Evolutionary conservation across 306 rosid genomes (phyloP), one percentile per base, ranked within the genome.

Genomic region (Herpetospermum pedunculosum): DNA sequence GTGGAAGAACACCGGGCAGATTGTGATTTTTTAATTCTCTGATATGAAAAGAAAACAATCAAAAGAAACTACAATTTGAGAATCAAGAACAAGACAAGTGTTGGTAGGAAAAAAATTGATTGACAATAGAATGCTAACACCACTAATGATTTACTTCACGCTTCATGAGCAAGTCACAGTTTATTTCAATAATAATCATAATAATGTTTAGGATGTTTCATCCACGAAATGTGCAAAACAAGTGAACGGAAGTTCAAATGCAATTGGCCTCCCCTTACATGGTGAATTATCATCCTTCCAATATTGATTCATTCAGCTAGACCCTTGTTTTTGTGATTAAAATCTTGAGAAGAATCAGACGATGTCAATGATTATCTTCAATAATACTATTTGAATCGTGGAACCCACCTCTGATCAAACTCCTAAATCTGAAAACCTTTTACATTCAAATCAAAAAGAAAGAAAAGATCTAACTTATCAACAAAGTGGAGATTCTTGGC

Each of bases 1-100:
- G 84, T 59, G 98, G 97, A 81, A 93, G 98, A 75, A 73, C 26
- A 48, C 98, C 96, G 16, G 94, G 92, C 76, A 89, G 88, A 78
- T 71, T 87, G 76, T 53, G 62, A 53, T 78, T 18, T 84, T 86
- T 90, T 77, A 93, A 79, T 1, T 0, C 19, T 76, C 98, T 93
- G 67, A 53, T 49, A 76, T 70, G 4, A 19, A 54, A 64, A 74
- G 40, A 29, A 21, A 32, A 29, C 10, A 26, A 55, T 5, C 6
- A 26, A 75, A 57, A 16, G 38, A 19, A 75, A 60, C 26, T 60
- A 29, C 35, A 73, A 54, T 32, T 50, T 72, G 19, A 50, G 34
- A 50, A 34, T 10, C 28, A 32, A 50, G 47, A 71, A 50, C n/a
- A 72, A 29, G 74, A 28, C 58, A 15, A 47, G 57, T 70, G 16